phyloP scores from a whole-genome alignment of 176 grass and related monocot species.

The Miscanthus lutarioriparius region DNA sequence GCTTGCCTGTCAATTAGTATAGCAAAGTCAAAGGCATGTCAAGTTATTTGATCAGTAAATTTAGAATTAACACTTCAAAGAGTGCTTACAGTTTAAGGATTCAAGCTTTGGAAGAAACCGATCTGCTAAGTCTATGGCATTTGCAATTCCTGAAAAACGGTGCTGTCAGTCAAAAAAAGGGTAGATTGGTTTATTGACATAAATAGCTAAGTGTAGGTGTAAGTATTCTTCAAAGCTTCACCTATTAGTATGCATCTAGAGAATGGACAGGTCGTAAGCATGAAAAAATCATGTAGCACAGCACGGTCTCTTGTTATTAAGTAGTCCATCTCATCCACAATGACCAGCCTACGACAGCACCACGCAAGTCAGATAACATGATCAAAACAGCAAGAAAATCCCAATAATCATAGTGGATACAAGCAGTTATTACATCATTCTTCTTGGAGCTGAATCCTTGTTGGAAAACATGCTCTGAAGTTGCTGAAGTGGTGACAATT shows the following conservation, averaged over 20 bases:
- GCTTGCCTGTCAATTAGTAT: constrained; percentile 69
- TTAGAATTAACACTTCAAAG: constrained; percentile 8
- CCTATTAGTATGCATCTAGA: constrained; percentile 91
- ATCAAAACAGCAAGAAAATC: constrained; percentile 24
- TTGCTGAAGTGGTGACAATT: constrained; percentile 67
- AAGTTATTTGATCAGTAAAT: constrained; percentile 14
- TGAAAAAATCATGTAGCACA: constrained; percentile 96
- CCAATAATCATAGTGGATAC: neutral
- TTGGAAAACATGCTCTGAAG: constrained; percentile 70
- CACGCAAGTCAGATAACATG: constrained; percentile 22
- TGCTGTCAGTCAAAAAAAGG: constrained; percentile 22
- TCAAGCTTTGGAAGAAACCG: constrained; percentile 91
- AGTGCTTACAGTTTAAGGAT: constrained; percentile 85
- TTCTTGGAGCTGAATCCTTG: constrained; percentile 52
- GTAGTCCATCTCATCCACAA: constrained; percentile 98
- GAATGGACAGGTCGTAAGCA: constrained; percentile 79
- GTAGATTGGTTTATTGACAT: neutral
- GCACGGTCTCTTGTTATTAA: constrained; percentile 82
- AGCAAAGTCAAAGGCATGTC: constrained; percentile 14
- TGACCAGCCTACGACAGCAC: constrained; percentile 61
- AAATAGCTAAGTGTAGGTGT: neutral
- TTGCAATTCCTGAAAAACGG: constrained; percentile 78
- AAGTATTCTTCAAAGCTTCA: constrained; percentile 28
- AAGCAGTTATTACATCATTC: constrained; percentile 70
- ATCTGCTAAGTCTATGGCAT: constrained; percentile 93